Evolutionary conservation across 345 rosid species (phyloP).

Genomic region (Raphanus raphanistrum): DNA sequence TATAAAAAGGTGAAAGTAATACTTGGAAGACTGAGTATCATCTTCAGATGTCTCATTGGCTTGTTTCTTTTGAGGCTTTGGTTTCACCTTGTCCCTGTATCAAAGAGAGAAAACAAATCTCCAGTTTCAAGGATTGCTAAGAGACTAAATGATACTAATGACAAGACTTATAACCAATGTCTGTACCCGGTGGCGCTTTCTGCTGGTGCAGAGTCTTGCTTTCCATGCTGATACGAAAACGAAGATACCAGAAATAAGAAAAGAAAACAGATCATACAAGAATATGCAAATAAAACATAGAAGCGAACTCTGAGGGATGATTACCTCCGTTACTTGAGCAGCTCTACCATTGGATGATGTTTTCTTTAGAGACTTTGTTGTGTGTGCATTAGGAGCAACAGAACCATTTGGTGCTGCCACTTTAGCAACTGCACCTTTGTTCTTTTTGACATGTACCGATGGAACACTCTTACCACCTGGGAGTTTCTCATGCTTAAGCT

Average conservation of each 20-base stretch:
- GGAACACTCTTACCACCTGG: conserved; percentile 44
- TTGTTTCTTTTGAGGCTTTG: conserved; percentile 60
- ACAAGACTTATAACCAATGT: neutral
- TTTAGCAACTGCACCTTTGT: conserved; percentile 42
- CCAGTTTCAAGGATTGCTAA: neutral
- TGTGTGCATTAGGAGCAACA: conserved; percentile 40
- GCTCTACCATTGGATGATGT: conserved; percentile 55
- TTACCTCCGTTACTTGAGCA: conserved; percentile 50
- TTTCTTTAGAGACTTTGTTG: conserved; percentile 54
- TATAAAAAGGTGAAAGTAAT: conserved; percentile 47
- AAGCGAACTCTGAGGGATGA: conserved; percentile 8
- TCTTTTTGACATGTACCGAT: conserved; percentile 48
- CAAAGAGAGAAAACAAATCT: conserved; percentile 1
- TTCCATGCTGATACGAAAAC: conserved; percentile 57
- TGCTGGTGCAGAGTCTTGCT: conserved; percentile 47
- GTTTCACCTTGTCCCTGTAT: conserved; percentile 66
- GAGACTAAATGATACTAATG: neutral
- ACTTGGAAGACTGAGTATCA: conserved; percentile 62
- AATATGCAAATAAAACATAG: neutral
- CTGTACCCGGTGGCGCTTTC: conserved; percentile 54
- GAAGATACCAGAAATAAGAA: neutral
- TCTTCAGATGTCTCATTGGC: conserved; percentile 55
- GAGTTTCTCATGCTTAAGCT: conserved; percentile 54
- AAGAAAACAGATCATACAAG: neutral
- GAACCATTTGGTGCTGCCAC: conserved; percentile 57